These are phyloP conservation scores for Rhizophora mangle DNA, from an alignment of 345 rosid genomes.

Conservation along the genomic window DNA sequence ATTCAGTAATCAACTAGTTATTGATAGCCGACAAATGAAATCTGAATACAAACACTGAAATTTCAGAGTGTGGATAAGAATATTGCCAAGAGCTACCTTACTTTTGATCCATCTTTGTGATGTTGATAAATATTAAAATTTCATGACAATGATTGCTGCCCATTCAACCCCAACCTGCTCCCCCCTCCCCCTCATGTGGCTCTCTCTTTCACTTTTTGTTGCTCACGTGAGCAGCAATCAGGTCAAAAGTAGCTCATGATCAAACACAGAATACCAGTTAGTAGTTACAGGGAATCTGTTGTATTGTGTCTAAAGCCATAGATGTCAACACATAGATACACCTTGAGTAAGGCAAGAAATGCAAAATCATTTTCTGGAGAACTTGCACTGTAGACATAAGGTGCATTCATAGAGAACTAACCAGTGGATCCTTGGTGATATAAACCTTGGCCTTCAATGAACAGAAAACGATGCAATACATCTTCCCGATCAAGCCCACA, in stretches of 20 bases:
- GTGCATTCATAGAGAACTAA: constrained; percentile 24
- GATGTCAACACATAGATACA: background rate
- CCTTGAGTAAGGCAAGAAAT: too few relatives aligned
- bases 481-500: constrained; percentile 74
- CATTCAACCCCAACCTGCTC: too few relatives aligned
- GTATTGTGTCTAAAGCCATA: background rate
- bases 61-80: too few relatives aligned
- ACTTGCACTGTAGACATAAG: background rate
- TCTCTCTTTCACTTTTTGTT: too few relatives aligned
- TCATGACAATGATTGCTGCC: too few relatives aligned
- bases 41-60: too few relatives aligned
- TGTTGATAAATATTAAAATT: background rate
- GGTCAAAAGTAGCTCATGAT: background rate
- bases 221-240: too few relatives aligned
- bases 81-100: too few relatives aligned
- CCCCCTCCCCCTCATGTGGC: too few relatives aligned
- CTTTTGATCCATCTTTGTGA: background rate
- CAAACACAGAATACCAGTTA: background rate
- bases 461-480: constrained; percentile 71
- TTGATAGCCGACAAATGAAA: too few relatives aligned
- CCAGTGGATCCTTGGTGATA: constrained; percentile 90
- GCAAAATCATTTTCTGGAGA: background rate
- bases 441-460: constrained; percentile 71
- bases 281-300: background rate
- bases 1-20: too few relatives aligned